These are phyloP conservation scores for Solanum virginianum DNA, from an alignment of 257 asterid genomes.

Conservation along the genomic window DNA sequence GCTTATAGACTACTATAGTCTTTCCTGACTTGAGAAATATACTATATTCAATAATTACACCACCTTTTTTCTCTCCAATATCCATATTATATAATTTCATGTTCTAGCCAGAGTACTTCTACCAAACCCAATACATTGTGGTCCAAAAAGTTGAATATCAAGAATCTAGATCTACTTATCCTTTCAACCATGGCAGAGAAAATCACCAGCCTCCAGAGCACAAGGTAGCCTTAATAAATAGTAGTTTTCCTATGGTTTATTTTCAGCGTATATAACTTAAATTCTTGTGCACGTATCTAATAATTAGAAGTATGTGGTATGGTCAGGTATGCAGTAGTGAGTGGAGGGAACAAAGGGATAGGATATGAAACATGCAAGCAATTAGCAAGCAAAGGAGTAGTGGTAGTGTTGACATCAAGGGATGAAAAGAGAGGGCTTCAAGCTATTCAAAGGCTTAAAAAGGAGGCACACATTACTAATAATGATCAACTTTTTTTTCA, in stretches of 20 bases:
- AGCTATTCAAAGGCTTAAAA: constrained; percentile 28
- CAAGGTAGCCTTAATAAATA: not conserved
- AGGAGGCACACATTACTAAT: not conserved
- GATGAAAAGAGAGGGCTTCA: constrained; percentile 30
- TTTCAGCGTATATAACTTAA: not conserved
- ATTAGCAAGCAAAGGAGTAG: constrained; percentile 29
- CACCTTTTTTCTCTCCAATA: not conserved
- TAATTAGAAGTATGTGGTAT: not conserved
- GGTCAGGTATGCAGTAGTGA: constrained; percentile 30
- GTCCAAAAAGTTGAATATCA: constrained; percentile 5
- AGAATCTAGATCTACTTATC: not conserved
- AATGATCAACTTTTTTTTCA: constrained; percentile 10
- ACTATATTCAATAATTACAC: not conserved
- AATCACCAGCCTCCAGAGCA: not conserved
- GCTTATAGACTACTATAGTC: too few relatives aligned
- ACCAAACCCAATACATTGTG: not conserved
- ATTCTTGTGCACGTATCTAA: not conserved
- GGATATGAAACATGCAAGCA: constrained; percentile 45
- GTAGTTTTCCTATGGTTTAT: not conserved
- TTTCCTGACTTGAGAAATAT: not conserved
- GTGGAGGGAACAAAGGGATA: constrained; percentile 43
- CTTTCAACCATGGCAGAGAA: not conserved
- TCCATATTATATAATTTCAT: not conserved
- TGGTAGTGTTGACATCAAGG: constrained; percentile 40
- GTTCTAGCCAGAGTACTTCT: not conserved